A percentile compares a stretch with the other conserved stretches of the same genome.
phyloP scores from a whole-genome alignment of 2,329 filamentous ascomycete species.

The Madurella fahalii region DNA sequence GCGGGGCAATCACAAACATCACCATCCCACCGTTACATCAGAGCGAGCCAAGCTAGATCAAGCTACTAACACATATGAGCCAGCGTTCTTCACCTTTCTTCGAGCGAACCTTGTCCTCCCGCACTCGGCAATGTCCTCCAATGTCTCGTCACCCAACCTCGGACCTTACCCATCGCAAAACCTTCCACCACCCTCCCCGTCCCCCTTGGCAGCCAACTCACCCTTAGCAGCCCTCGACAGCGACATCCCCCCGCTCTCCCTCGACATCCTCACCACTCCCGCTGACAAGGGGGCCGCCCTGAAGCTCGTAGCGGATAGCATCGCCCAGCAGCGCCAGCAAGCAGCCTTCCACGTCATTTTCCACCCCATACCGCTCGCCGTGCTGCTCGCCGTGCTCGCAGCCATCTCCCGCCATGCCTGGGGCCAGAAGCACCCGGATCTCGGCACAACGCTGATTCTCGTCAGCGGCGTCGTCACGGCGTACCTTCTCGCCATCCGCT shows the following conservation, averaged over 20 bases:
- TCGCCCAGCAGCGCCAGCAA: conserved; percentile 74
- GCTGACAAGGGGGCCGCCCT: conserved; percentile 64
- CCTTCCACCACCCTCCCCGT: conserved; percentile 8
- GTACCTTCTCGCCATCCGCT: conserved; percentile 59
- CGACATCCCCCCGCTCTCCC: conserved; percentile 60
- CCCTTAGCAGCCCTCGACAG: conserved; percentile 31
- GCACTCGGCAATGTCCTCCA: conserved; percentile 57
- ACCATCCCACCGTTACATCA: conserved; percentile 17
- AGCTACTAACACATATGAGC: conserved; percentile 2
- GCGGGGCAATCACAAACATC: conserved; percentile 1
- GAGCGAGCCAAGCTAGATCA: background rate
- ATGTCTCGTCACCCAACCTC: conserved; percentile 61
- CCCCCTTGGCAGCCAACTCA: conserved; percentile 11
- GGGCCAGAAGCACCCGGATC: conserved; percentile 42
- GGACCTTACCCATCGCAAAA: conserved; percentile 46
- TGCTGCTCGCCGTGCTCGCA: conserved; percentile 42
- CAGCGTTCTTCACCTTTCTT: conserved; percentile 80
- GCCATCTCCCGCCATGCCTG: conserved; percentile 46
- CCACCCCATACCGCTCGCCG: conserved; percentile 53
- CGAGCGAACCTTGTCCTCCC: conserved; percentile 73
- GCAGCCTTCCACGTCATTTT: conserved; percentile 61
- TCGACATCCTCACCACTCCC: conserved; percentile 51
- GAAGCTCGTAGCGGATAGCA: conserved; percentile 71
- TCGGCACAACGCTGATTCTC: conserved; percentile 54
- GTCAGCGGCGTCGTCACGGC: conserved; percentile 59